phyloP scores from a whole-genome alignment of 225 moss, liverwort and hornwort genomes.

The Straminergon stramineum region DNA sequence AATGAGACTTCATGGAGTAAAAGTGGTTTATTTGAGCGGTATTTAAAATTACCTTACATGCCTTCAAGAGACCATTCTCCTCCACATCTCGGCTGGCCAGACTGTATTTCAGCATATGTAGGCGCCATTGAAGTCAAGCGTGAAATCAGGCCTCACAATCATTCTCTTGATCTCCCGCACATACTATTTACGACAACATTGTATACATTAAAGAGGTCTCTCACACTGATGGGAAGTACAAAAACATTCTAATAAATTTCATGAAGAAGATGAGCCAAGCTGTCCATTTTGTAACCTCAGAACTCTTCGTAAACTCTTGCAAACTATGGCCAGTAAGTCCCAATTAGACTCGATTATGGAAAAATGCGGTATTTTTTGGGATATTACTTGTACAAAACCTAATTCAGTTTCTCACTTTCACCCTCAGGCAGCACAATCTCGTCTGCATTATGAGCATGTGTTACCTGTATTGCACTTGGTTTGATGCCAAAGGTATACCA shows the following conservation, averaged over 20 bases:
- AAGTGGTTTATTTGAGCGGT: background rate
- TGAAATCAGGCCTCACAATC: background rate
- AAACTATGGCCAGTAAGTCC: background rate
- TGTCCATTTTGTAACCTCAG: background rate
- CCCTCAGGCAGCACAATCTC: background rate
- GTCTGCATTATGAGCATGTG: background rate
- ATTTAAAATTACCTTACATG: constrained; percentile 52
- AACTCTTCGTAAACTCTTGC: background rate
- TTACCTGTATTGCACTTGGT: constrained; percentile 90
- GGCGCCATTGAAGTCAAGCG: background rate
- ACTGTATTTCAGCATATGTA: constrained; percentile 24
- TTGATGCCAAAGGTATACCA: constrained; percentile 76
- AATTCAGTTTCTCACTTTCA: background rate
- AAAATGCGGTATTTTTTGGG: background rate
- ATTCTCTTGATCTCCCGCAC: background rate
- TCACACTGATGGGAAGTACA: background rate
- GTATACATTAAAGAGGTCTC: background rate
- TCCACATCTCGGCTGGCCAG: constrained; percentile 61
- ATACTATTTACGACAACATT: background rate
- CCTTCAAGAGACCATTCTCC: constrained; percentile 67
- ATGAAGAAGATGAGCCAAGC: background rate
- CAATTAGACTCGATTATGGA: background rate
- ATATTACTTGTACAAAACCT: background rate
- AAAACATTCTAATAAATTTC: background rate
- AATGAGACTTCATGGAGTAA: background rate